Conservation (phyloP, 2,329 filamentous ascomycete species). For the Pseudocercospora macadamiae region DNA sequence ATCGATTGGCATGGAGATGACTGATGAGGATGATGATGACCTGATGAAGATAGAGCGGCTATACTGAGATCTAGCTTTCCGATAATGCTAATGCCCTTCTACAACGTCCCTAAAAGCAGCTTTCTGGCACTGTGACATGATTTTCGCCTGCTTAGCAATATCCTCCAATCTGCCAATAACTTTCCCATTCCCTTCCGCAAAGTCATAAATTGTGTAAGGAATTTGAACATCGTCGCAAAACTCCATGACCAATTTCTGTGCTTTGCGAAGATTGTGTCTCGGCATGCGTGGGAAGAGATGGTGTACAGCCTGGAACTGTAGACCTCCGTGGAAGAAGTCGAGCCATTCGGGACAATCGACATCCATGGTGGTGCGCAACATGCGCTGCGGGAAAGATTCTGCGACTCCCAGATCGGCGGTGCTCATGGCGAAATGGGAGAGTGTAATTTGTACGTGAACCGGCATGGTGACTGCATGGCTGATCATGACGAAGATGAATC, state of each 20-base stretch:
- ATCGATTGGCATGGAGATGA: background rate
- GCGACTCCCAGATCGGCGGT: slow-evolving; percentile 65
- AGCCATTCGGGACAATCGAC: slow-evolving; percentile 73
- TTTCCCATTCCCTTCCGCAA: slow-evolving; percentile 64
- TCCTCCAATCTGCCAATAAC: slow-evolving; percentile 60
- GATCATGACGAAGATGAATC: slow-evolving; percentile 65
- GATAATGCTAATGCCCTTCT: slow-evolving; percentile 37
- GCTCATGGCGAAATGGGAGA: slow-evolving; percentile 74
- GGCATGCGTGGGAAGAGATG: slow-evolving; percentile 71
- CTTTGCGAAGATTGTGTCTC: slow-evolving; percentile 66
- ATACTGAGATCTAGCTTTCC: background rate
- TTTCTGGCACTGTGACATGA: slow-evolving; percentile 60
- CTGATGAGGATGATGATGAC: too few species aligned
- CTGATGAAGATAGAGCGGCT: too few species aligned
- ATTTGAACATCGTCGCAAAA: slow-evolving; percentile 68
- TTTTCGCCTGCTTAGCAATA: slow-evolving; percentile 63
- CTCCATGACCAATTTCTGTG: slow-evolving; percentile 62
- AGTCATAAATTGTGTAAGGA: slow-evolving; percentile 64
- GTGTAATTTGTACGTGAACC: slow-evolving; percentile 71
- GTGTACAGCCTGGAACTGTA: slow-evolving; percentile 74
- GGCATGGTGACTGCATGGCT: slow-evolving; percentile 69
- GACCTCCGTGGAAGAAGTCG: slow-evolving; percentile 71
- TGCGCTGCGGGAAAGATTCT: slow-evolving; percentile 70
- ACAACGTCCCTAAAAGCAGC: slow-evolving; percentile 37
- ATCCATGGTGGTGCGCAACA: slow-evolving; percentile 74